Conservation (phyloP, 495 filamentous ascomycete species). For the Lasiosphaeriaceae sp. region DNA sequence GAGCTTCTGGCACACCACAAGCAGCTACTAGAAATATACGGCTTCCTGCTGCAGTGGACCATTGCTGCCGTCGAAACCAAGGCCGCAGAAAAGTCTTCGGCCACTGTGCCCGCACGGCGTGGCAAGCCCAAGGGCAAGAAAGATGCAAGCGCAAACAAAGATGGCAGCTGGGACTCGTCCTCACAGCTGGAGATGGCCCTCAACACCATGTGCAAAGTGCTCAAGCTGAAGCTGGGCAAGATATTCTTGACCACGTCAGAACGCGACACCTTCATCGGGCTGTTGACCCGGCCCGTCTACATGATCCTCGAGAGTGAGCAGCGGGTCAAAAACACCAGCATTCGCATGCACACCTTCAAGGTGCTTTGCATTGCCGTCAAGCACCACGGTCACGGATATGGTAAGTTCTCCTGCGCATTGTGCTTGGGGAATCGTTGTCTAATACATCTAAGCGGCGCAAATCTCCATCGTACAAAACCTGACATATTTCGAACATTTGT, state of each 20-base stretch:
- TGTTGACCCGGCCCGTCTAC: conserved; percentile 93
- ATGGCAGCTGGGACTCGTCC: conserved; percentile 83
- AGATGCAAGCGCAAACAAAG: conserved; percentile 56
- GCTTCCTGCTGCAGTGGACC: conserved; percentile 91
- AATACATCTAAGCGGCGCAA: conserved; percentile 70
- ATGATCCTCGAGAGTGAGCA: conserved; percentile 91
- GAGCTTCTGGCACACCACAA: conserved; percentile 83
- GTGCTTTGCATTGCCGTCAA: conserved; percentile 96
- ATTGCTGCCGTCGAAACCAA: conserved; percentile 90
- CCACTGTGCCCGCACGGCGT: conserved; percentile 61
- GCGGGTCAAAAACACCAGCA: conserved; percentile 82
- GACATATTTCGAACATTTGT: conserved; percentile 96
- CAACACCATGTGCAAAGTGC: conserved; percentile 90
- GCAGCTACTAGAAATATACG: conserved; percentile 87
- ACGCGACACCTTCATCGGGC: conserved; percentile 85
- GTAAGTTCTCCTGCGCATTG: conserved; percentile 47
- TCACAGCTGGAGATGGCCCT: conserved; percentile 82
- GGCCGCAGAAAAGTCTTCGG: conserved; percentile 80
- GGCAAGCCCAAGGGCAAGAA: conserved; percentile 71
- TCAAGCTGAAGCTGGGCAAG: conserved; percentile 85
- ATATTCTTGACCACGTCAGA: conserved; percentile 97
- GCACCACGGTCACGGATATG: conserved; percentile 96
- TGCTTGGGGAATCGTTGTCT: conserved; percentile 8
- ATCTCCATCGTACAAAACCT: conserved; percentile 96
- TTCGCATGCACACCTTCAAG: conserved; percentile 96